A percentile compares a stretch with the other conserved stretches of the same genome.
Conservation (phyloP, 2,329 filamentous ascomycete genomes). For the Thielaviopsis ethacetica region DNA sequence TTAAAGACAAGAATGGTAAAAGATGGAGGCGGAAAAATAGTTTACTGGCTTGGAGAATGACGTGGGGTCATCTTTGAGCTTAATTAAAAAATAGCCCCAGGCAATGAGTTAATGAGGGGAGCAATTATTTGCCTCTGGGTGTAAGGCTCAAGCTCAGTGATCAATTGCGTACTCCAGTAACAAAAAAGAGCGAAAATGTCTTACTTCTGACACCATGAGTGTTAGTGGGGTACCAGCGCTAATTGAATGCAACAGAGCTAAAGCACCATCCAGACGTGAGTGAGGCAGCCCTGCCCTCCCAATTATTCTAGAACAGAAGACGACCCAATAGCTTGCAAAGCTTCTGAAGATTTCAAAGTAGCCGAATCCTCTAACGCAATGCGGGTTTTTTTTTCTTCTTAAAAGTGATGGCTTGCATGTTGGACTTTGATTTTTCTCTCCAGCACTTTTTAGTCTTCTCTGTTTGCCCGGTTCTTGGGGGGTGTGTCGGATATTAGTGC, state of each 20-base stretch:
- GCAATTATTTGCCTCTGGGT: not conserved
- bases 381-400: too few species aligned
- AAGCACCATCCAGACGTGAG: not conserved
- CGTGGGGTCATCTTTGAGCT: not conserved
- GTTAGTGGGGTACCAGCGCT: not conserved
- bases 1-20: not conserved
- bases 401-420: not conserved
- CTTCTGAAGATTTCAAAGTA: not conserved
- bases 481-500: too few species aligned
- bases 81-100: not conserved
- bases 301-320: not conserved
- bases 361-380: too few species aligned
- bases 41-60: not conserved
- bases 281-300: not conserved
- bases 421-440: not conserved
- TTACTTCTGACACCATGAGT: not conserved
- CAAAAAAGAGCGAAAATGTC: not conserved
- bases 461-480: not conserved
- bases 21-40: not conserved
- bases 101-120: not conserved
- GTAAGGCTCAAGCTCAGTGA: not conserved
- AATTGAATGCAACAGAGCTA: not conserved
- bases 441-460: too few species aligned
- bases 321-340: not conserved
- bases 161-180: not conserved